Base-by-base conservation (phyloP, 2,329 filamentous ascomycete genomes). In the Fragosphaeria purpurea region DNA sequence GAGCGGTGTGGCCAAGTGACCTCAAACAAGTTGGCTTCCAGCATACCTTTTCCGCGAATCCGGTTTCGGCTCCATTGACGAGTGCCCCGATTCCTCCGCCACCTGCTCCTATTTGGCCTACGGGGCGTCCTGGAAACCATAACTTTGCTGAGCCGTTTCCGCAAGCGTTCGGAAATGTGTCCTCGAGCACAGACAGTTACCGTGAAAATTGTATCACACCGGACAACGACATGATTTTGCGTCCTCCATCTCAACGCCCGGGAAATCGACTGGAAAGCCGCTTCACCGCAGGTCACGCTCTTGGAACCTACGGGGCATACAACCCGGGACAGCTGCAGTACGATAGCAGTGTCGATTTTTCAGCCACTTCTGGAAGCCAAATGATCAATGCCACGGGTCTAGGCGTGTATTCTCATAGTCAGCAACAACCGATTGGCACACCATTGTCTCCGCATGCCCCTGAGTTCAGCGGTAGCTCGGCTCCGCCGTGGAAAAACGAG, bases 361-460 rank as follows among this genome's bases (percentile, higher is more conserved):
- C 58, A 4, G 37, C 50, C 34, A 56, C 57, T 4, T 46, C 53
- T 11, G 56, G 57, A n/a, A 59, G 58, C 7, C 57, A 62, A n/a
- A 61, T 70, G 55, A 53, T 63, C n/a, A 61, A 61, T 41, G 60
- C 64, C 8, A 65, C 72, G 61, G 67, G 65, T 30, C 61, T 74
- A 61, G 57, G 66, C 11, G 66, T 69, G 65, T 78, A 68, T 56
- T 66, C 71, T 48, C 58, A 67, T 41, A 82, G 77, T 58, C 74
- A 74, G 55, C 73, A 74, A 58, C 77, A 77, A 55, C 70, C 79
- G 32, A 73, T 79, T 54, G 78, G 81, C 32, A 86, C 82, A 13
- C 74, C 82, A 7, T 71, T 89, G 41, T 88, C 85, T 13, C 83
- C 85, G 10, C 80, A 86, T 57, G 85, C 85, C 32, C 82, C 79